phyloP scores from a whole-genome alignment of 2,329 filamentous ascomycete species.

The Botrytis pseudocinerea region DNA sequence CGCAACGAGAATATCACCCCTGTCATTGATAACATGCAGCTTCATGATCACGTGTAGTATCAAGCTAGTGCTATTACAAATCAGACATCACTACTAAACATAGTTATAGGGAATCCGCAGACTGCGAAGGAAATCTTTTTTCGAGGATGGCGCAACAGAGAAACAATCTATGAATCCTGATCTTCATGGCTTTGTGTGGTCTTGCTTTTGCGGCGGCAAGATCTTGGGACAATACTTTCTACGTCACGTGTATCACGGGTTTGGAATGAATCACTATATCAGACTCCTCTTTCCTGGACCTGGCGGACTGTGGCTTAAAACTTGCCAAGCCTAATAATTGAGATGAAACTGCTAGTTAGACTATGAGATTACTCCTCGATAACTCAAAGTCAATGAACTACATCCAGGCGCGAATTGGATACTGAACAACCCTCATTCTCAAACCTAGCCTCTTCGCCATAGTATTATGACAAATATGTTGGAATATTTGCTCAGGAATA shows the following conservation, averaged over 20 bases:
- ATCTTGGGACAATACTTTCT: neutral
- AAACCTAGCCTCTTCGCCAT: neutral
- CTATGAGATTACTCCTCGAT: neutral
- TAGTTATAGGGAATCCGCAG: neutral
- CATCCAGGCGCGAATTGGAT: neutral
- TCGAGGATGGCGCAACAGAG: neutral
- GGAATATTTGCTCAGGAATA: fast-evolving
- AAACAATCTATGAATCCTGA: neutral
- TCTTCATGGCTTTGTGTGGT: too few species aligned
- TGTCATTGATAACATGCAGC: neutral
- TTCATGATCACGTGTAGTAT: neutral
- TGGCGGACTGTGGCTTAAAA: neutral
- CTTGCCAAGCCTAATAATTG: neutral
- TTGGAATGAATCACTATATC: too few species aligned
- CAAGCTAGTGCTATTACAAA: neutral
- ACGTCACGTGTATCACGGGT: neutral
- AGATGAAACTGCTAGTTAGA: neutral
- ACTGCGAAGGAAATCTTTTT: neutral
- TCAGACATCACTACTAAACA: neutral
- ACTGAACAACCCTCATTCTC: too few species aligned
- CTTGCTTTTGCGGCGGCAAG: neutral
- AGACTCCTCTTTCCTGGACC: too few species aligned
- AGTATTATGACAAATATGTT: neutral
- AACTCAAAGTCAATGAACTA: neutral
- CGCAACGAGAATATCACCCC: neutral